Evolutionary conservation across 2,329 filamentous ascomycete species (phyloP).

Genomic region (Ceratocystis alfenasii): DNA sequence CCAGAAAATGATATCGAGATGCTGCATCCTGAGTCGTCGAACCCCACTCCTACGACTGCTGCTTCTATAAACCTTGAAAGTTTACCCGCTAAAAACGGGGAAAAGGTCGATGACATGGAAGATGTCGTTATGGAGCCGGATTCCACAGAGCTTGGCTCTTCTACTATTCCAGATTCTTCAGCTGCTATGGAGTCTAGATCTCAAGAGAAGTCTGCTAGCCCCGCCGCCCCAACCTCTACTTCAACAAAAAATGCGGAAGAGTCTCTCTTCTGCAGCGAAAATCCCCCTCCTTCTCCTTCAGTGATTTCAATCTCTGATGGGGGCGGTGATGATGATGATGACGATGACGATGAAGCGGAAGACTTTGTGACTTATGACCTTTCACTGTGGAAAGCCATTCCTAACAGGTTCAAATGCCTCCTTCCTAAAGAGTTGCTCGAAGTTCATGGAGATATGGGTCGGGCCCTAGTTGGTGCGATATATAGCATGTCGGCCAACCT

Average conservation of each 20-base stretch:
- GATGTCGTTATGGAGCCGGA: conserved; percentile 12
- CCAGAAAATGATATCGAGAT: background rate
- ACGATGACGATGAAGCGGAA: conserved; percentile 24
- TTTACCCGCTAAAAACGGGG: background rate
- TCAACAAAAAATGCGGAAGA: conserved; percentile 26
- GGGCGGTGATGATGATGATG: conserved; percentile 24
- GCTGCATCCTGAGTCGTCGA: background rate
- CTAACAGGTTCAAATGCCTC: conserved; percentile 11
- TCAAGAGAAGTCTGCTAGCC: conserved; percentile 2
- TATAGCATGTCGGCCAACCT: conserved; percentile 11
- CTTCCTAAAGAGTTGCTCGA: background rate
- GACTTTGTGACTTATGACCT: conserved; percentile 16
- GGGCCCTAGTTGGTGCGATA: conserved; percentile 10
- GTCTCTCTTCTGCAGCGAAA: conserved; percentile 26
- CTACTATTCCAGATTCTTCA: background rate
- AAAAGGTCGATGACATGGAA: conserved; percentile 20
- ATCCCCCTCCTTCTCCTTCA: background rate
- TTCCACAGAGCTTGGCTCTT: background rate
- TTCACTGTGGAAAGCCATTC: conserved; percentile 15
- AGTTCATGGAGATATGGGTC: conserved; percentile 12
- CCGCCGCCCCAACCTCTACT: conserved; percentile 22
- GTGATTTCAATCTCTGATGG: conserved; percentile 26
- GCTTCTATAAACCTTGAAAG: background rate
- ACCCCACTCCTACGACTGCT: background rate
- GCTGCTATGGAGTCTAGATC: background rate